Conservation (phyloP, 371 early-diverging fungal species). For the Mortierella sp. region DNA sequence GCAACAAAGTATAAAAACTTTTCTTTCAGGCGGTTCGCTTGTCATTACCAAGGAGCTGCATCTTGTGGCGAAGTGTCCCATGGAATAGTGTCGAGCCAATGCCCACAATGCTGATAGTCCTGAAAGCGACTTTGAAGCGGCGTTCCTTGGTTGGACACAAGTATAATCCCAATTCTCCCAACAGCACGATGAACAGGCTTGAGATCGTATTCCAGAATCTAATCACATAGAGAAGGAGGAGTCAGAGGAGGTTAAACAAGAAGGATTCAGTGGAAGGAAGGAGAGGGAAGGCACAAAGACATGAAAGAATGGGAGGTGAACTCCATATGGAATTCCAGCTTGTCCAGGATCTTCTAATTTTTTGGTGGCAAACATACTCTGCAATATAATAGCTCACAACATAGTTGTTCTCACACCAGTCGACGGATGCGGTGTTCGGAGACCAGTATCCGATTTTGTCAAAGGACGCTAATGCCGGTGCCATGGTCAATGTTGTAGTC, state of each 20-base stretch:
- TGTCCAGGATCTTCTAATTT: too few species aligned
- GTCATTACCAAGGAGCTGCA: slow-evolving; percentile 45
- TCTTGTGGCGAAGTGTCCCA: slow-evolving; percentile 53
- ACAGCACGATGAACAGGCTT: slow-evolving; percentile 34
- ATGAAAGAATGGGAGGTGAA: too few species aligned
- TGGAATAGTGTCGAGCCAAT: slow-evolving; percentile 48
- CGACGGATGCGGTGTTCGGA: slow-evolving; percentile 49
- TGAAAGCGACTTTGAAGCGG: slow-evolving; percentile 43
- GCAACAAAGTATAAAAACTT: too few species aligned
- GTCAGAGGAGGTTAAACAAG: too few species aligned
- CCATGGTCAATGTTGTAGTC: slow-evolving; percentile 7
- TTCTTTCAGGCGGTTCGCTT: too few species aligned
- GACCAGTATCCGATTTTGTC: slow-evolving; percentile 51
- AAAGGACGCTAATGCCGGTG: slow-evolving; percentile 39
- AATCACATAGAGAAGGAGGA: not conserved
- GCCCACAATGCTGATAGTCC: slow-evolving; percentile 44
- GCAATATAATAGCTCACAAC: slow-evolving; percentile 53
- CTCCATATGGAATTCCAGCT: too few species aligned
- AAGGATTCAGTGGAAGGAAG: not conserved
- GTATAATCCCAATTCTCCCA: slow-evolving; percentile 45
- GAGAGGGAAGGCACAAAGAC: not conserved
- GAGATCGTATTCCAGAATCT: slow-evolving; percentile 55
- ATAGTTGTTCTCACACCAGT: slow-evolving; percentile 56
- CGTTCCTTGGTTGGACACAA: slow-evolving; percentile 45
- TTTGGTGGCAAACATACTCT: slow-evolving; percentile 49